A percentile compares a stretch with the other conserved stretches of the same genome.
phyloP scores from a whole-genome alignment of 2,329 filamentous ascomycete species.

The Stemphylium lycopersici region DNA sequence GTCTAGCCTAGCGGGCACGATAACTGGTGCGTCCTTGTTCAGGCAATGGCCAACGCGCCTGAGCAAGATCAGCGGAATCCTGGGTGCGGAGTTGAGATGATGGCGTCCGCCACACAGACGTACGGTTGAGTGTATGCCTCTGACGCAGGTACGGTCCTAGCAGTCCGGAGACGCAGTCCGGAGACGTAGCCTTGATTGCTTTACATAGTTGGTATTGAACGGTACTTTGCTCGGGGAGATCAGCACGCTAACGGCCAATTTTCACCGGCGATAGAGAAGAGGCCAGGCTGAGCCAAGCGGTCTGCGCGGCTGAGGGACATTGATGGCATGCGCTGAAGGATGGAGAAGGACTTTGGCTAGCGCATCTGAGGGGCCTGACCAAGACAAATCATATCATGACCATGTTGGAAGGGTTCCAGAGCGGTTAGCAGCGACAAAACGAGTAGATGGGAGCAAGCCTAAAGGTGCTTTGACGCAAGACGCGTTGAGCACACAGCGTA shows the following conservation, averaged over 20 bases:
- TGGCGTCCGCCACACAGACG: slow-evolving; percentile 38
- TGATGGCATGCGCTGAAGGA: slow-evolving; percentile 6
- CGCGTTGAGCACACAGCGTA: slow-evolving; percentile 27
- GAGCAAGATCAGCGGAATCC: slow-evolving; percentile 38
- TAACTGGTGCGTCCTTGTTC: slow-evolving; percentile 32
- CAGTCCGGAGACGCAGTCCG: slow-evolving; percentile 8
- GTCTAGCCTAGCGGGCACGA: slow-evolving; percentile 40
- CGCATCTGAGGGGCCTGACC: slow-evolving; percentile 3
- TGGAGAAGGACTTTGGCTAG: slow-evolving; percentile 13
- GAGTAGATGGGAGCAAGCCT: slow-evolving; percentile 28
- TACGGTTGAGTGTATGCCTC: slow-evolving; percentile 25
- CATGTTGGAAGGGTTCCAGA: slow-evolving; percentile 23
- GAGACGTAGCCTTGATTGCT: slow-evolving; percentile 10
- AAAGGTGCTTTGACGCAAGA: slow-evolving; percentile 42
- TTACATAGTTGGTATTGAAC: slow-evolving; percentile 14
- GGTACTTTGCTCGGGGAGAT: slow-evolving; percentile 15
- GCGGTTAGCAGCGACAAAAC: slow-evolving; percentile 32
- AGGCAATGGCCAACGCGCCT: slow-evolving; percentile 35
- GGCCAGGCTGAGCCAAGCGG: slow-evolving; percentile 13
- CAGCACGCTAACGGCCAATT: slow-evolving; percentile 13
- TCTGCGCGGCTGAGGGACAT: slow-evolving; percentile 11
- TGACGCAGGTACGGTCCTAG: slow-evolving; percentile 42
- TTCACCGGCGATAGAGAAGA: slow-evolving; percentile 13
- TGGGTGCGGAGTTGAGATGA: slow-evolving; percentile 29
- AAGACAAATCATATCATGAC: slow-evolving; percentile 20